Conservation (phyloP, 2,329 filamentous ascomycete species). For the Esteya vermicola region DNA sequence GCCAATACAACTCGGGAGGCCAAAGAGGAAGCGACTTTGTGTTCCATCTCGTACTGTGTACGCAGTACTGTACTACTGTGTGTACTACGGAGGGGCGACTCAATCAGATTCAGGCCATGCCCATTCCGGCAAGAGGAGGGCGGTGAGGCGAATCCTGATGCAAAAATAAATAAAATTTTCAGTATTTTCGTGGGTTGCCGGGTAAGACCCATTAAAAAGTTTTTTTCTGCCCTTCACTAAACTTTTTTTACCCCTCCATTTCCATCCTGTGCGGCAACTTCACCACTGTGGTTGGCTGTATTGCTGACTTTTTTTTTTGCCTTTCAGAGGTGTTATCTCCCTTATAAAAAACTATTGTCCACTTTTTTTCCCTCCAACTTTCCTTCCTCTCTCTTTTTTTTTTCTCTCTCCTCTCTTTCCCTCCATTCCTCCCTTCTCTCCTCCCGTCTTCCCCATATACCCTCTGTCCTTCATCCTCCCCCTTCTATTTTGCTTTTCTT, state of each 20-base stretch:
- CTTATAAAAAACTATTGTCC: slow-evolving; percentile 1
- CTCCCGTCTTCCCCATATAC: slow-evolving; percentile 1
- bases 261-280: not conserved
- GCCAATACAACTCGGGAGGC: too few relatives aligned
- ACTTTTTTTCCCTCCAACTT: slow-evolving; percentile 4
- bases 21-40: too few relatives aligned
- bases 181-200: slow-evolving; percentile 3
- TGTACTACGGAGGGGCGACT: not conserved
- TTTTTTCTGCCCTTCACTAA: slow-evolving; percentile 9
- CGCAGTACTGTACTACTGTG: not conserved
- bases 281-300: not conserved
- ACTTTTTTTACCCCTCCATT: slow-evolving; percentile 2
- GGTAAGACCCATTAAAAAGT: slow-evolving; percentile 10
- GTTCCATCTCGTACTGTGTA: too few relatives aligned
- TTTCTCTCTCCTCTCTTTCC: not conserved
- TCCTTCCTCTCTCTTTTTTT: not conserved
- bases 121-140: slow-evolving; percentile 8
- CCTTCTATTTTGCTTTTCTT: slow-evolving; percentile 3
- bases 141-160: slow-evolving; percentile 9
- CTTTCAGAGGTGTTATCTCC: not conserved
- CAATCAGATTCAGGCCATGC: slow-evolving; percentile 4
- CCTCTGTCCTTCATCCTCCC: not conserved
- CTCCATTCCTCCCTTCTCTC: slow-evolving; percentile 4
- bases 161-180: slow-evolving; percentile 9
- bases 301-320: not conserved